Conservation (phyloP, 176 grass and related monocot species). For the Panicum miliaceum region DNA sequence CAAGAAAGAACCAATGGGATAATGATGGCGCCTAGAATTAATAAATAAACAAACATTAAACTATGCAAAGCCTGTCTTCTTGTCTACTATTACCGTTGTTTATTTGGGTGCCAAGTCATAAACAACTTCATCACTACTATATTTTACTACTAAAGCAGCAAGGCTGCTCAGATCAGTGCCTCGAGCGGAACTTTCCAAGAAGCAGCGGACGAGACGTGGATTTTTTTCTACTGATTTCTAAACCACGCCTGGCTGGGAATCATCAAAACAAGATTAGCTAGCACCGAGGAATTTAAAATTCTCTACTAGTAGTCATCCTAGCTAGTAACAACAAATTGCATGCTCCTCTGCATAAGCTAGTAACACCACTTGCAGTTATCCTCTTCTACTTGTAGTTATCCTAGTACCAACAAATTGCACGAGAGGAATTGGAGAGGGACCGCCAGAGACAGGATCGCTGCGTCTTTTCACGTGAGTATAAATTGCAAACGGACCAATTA, state of each 20-base stretch:
- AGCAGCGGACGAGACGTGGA: not conserved
- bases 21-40: not conserved
- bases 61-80: not conserved
- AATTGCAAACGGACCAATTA: too few species aligned
- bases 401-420: too few species aligned
- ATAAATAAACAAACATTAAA: not conserved
- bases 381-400: too few species aligned
- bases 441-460: too few species aligned
- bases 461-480: too few species aligned
- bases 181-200: constrained; percentile 1
- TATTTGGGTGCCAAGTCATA: constrained; percentile 13
- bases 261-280: constrained; percentile 10
- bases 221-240: not conserved
- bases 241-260: constrained; percentile 11
- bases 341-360: not conserved
- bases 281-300: not conserved
- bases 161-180: not conserved
- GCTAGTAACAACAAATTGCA: not conserved
- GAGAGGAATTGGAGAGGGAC: too few species aligned
- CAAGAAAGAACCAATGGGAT: not conserved
- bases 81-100: not conserved
- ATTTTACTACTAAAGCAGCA: not conserved
- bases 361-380: too few species aligned
- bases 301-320: not conserved
- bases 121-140: not conserved